Conservation (phyloP, 2,329 filamentous ascomycete species). For the Trichoderma gracile region DNA sequence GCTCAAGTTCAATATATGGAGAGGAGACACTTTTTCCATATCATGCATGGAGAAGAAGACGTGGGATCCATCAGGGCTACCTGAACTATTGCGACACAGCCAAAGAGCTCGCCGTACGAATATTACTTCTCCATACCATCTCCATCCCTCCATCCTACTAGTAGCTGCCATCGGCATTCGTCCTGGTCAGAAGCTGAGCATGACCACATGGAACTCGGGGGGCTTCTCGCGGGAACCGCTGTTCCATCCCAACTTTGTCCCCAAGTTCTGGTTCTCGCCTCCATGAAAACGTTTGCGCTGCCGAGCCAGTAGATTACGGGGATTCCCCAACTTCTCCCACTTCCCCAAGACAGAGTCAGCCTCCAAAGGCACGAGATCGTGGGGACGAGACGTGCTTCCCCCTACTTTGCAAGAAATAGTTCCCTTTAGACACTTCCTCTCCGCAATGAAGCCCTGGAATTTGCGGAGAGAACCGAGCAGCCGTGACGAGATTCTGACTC, state of each 20-base stretch:
- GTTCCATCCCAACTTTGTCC: slow-evolving; percentile 8
- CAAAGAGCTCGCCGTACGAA: background rate
- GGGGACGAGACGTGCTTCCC: background rate
- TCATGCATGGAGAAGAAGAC: background rate
- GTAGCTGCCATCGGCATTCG: background rate
- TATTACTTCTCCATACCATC: no score
- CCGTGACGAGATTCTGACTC: background rate
- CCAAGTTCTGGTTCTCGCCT: slow-evolving; percentile 2
- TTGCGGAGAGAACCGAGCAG: background rate
- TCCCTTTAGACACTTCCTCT: background rate
- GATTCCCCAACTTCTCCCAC: background rate
- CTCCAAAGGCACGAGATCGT: background rate
- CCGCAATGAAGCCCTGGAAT: background rate
- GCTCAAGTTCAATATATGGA: slow-evolving; percentile 9
- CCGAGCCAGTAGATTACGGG: background rate
- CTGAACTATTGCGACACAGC: background rate
- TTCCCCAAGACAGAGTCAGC: background rate
- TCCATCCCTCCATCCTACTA: no score
- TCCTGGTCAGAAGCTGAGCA: slow-evolving; percentile 1
- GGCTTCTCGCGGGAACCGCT: slow-evolving; percentile 8
- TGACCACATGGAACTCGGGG: slow-evolving; percentile 23
- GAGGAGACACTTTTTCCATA: slow-evolving; percentile 1
- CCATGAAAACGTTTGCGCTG: background rate
- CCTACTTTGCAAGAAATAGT: background rate
- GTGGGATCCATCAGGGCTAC: slow-evolving; percentile 1